Evolutionary conservation across 495 filamentous ascomycete species (phyloP).

Genomic region (Podospora conica): DNA sequence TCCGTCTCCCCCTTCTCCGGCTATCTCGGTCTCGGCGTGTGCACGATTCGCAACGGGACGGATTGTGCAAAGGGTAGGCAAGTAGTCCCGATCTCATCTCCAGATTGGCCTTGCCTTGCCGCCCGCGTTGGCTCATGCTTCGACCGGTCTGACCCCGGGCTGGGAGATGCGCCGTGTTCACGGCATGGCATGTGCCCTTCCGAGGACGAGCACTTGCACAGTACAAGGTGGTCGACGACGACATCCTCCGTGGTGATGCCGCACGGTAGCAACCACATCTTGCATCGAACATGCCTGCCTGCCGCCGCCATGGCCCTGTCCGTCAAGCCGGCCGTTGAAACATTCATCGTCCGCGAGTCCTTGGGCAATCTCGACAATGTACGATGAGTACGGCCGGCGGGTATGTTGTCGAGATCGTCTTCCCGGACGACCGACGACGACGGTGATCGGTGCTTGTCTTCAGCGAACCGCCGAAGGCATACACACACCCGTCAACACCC

Average conservation of each 20-base stretch:
- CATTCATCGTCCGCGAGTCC: slow-evolving; percentile 1
- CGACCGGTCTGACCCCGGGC: not conserved
- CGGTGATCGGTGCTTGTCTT: slow-evolving; percentile 1
- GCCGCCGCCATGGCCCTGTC: not conserved
- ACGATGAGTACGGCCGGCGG: not conserved
- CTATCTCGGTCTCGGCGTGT: not conserved
- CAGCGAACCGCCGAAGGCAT: slow-evolving; percentile 3
- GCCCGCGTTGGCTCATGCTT: not conserved
- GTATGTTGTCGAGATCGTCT: not conserved
- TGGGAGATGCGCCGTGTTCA: too few species aligned
- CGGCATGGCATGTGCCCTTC: not conserved
- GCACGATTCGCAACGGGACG: not conserved
- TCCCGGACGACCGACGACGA: not conserved
- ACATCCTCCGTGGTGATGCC: not conserved
- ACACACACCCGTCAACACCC: not conserved
- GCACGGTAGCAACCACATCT: not conserved
- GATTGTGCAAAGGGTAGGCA: not conserved
- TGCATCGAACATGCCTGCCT: not conserved
- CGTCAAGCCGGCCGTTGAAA: slow-evolving; percentile 8
- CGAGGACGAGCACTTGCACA: not conserved
- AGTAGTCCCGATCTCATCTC: not conserved
- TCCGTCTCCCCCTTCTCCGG: not conserved
- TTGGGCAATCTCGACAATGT: slow-evolving; percentile 14
- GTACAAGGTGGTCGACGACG: not conserved
- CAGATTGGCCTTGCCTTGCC: not conserved